Conservation (phyloP, 805 yeast genomes). For the Kluyveromyces siamensis region DNA sequence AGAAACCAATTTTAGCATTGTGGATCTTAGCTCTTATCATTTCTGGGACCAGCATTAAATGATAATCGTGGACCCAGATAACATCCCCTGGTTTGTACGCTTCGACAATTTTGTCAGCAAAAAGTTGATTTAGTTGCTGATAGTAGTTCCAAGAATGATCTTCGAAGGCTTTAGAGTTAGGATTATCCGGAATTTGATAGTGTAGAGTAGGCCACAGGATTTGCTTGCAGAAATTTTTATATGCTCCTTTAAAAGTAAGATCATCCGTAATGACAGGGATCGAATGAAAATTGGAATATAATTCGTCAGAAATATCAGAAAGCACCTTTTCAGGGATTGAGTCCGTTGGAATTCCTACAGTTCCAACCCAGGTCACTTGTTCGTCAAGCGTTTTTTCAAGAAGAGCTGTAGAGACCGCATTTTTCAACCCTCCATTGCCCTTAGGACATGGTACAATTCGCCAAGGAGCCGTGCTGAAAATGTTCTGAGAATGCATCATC, state of each 20-base stretch:
- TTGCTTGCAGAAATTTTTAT: slow-evolving; percentile 85
- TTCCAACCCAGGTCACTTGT: slow-evolving; percentile 72
- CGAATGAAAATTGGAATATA: slow-evolving; percentile 43
- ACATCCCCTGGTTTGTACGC: slow-evolving; percentile 66
- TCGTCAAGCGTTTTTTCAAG: slow-evolving; percentile 30
- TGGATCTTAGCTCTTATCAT: slow-evolving; percentile 75
- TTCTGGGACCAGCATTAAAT: slow-evolving; percentile 73
- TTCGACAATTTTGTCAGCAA: slow-evolving; percentile 68
- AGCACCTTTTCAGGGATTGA: slow-evolving; percentile 53
- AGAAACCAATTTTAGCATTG: slow-evolving; percentile 80
- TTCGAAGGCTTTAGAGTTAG: slow-evolving; percentile 88
- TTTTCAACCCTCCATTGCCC: slow-evolving; percentile 84
- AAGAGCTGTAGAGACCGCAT: slow-evolving; percentile 65
- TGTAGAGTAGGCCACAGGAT: slow-evolving; percentile 93
- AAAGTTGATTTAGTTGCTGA: slow-evolving; percentile 58
- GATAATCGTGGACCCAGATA: slow-evolving; percentile 93
- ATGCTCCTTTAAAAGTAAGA: slow-evolving; percentile 79
- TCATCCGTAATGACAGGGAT: slow-evolving; percentile 70
- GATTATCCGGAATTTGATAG: slow-evolving; percentile 92
- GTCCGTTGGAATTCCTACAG: slow-evolving; percentile 86
- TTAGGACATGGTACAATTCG: slow-evolving; percentile 53
- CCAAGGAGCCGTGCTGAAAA: slow-evolving; percentile 57
- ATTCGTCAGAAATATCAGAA: slow-evolving; percentile 39
- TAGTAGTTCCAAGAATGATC: slow-evolving; percentile 92
- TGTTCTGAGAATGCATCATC: slow-evolving; percentile 30